Percentiles rank a stretch among this genome's conserved stretches.
Conservation (phyloP, 352 stramenopile species). For the Thraustochytrium sp. region DNA sequence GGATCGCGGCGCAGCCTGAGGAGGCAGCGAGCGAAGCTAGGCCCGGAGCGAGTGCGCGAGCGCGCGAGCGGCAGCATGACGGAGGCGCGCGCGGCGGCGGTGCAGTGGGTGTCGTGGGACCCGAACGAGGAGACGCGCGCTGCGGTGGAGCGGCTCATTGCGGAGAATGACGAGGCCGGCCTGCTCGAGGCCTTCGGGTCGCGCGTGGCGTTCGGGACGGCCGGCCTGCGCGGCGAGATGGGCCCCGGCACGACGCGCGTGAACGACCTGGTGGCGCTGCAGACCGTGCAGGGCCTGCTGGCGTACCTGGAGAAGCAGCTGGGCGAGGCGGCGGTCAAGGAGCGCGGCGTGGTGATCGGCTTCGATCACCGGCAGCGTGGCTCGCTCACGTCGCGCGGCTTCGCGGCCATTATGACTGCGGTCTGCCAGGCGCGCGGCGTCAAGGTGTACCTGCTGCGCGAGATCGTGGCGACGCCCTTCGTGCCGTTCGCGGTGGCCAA, state of each 20-base stretch:
- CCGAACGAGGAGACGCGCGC: conserved; percentile 67
- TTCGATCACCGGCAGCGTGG: conserved; percentile 76
- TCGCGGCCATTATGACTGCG: conserved; percentile 71
- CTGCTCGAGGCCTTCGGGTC: conserved; percentile 60
- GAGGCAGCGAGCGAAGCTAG: no score
- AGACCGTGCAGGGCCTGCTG: conserved; percentile 81
- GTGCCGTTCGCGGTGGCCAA: conserved; percentile 67
- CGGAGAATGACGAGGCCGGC: conserved; percentile 55
- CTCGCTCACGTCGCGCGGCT: conserved; percentile 73
- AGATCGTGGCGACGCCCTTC: conserved; percentile 88
- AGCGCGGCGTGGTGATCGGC: conserved; percentile 73
- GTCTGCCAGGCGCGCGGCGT: conserved; percentile 71
- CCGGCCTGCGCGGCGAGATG: conserved; percentile 77
- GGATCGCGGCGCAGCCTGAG: no score
- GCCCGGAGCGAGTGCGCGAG: no score
- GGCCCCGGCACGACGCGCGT: conserved; percentile 73
- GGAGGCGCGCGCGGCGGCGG: conserved; percentile 15
- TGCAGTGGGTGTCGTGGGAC: conserved; percentile 74
- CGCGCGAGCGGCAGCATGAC: no score
- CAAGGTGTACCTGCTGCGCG: conserved; percentile 79
- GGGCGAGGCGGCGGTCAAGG: conserved; percentile 61
- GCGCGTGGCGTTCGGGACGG: conserved; percentile 82
- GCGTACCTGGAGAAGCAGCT: conserved; percentile 70
- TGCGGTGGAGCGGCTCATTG: conserved; percentile 63
- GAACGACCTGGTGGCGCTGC: conserved; percentile 84